A percentile compares a stretch with the other conserved stretches of the same genome.
These are phyloP conservation scores for Leccinum aurantiacum DNA, from an alignment of 768 basidiomycete species.

Conservation along the genomic window DNA sequence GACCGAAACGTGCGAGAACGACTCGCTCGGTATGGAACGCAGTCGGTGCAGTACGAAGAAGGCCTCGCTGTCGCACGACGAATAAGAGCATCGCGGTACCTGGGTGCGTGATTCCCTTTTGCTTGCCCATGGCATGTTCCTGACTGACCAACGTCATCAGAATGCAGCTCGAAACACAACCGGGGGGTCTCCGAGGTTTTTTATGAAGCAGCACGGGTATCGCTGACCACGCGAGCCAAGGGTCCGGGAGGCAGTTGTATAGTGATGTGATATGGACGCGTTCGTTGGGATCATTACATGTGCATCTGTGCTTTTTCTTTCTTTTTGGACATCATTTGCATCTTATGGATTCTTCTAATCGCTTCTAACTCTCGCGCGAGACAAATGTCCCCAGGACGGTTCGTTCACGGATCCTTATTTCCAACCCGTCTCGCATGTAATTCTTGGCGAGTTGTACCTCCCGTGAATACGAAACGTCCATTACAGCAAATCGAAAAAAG, in stretches of 20 bases:
- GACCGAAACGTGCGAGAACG: slow-evolving; percentile 72
- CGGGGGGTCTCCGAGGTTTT: slow-evolving; percentile 94
- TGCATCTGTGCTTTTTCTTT: slow-evolving; percentile 1
- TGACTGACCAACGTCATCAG: slow-evolving; percentile 38
- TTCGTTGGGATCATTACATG: not conserved
- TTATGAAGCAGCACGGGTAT: slow-evolving; percentile 85
- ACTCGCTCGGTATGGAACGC: slow-evolving; percentile 65
- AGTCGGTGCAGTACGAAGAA: slow-evolving; percentile 88
- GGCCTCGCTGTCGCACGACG: slow-evolving; percentile 84
- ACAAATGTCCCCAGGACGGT: not conserved
- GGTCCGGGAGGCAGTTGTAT: slow-evolving; percentile 58
- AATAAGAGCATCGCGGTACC: slow-evolving; percentile 90
- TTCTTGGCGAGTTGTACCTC: slow-evolving; percentile 12
- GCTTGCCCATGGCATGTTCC: not conserved
- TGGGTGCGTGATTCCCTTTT: slow-evolving; percentile 56
- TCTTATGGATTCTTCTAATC: slow-evolving; percentile 24
- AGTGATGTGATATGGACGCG: slow-evolving; percentile 48
- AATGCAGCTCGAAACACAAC: slow-evolving; percentile 97
- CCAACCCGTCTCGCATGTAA: slow-evolving; percentile 8
- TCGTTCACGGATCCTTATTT: not conserved
- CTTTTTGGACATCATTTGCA: slow-evolving; percentile 17
- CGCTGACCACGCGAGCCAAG: slow-evolving; percentile 71
- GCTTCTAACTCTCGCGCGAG: slow-evolving; percentile 4
- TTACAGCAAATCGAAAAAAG: slow-evolving; percentile 28
- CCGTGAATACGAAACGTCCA: slow-evolving; percentile 15